phyloP scores from a whole-genome alignment of 495 filamentous ascomycete species.

The Penicillium dipodomyicola region DNA sequence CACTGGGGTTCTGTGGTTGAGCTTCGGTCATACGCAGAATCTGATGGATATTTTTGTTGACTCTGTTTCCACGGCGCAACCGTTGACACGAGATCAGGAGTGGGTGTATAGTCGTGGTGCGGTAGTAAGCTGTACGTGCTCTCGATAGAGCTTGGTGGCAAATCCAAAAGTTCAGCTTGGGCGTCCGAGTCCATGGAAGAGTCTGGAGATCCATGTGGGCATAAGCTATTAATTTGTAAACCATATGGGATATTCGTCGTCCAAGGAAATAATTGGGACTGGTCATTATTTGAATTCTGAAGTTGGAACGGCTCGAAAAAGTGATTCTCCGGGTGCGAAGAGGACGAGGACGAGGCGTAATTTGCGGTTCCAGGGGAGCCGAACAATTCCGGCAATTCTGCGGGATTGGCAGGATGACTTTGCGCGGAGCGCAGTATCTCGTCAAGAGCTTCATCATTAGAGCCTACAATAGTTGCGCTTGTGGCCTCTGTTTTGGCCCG shows the following conservation, averaged over 20 bases:
- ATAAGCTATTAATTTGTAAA: background rate
- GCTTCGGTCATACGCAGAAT: background rate
- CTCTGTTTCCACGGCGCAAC: background rate
- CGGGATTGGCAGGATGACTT: background rate
- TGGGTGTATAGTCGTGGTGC: background rate
- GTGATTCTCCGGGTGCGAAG: background rate
- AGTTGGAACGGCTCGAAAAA: background rate
- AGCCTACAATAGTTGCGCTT: background rate
- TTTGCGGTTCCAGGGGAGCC: background rate
- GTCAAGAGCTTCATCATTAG: background rate
- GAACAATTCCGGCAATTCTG: background rate
- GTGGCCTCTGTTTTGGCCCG: background rate
- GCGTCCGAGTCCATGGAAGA: background rate
- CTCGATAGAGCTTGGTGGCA: background rate
- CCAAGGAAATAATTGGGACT: slow-evolving; percentile 1
- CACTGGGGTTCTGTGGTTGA: background rate
- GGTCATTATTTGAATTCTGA: background rate
- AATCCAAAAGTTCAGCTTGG: background rate
- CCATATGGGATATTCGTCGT: background rate
- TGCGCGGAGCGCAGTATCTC: slow-evolving; percentile 10
- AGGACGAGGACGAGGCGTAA: slow-evolving; percentile 4
- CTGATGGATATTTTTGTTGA: background rate
- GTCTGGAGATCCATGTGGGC: background rate
- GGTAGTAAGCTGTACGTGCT: background rate
- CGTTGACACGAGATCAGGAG: background rate